Conservation (phyloP, 164 flowering plant genomes). For the Magnolia kwangsiensis region DNA sequence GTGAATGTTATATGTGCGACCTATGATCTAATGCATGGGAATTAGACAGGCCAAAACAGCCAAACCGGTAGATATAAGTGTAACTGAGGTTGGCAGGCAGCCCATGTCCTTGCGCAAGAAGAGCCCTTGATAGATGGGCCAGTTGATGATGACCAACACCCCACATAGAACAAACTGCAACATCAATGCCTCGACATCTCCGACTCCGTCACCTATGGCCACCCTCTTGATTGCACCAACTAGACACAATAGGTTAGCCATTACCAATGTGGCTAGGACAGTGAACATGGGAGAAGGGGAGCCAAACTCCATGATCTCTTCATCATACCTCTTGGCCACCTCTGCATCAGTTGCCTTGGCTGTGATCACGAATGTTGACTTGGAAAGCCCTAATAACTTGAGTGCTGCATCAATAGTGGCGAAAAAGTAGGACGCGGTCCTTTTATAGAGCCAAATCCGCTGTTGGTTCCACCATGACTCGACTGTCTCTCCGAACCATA, state of each 20-base stretch:
- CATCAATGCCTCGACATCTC: not conserved
- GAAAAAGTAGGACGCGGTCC: slow-evolving; percentile 26
- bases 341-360: slow-evolving; percentile 30
- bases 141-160: slow-evolving; percentile 43
- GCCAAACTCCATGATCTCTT: slow-evolving; percentile 37
- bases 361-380: slow-evolving; percentile 24
- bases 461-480: slow-evolving; percentile 30
- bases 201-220: not conserved
- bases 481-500: slow-evolving; percentile 43
- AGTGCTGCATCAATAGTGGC: slow-evolving; percentile 18
- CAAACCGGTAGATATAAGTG: slow-evolving; percentile 36
- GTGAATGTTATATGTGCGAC: too few relatives aligned
- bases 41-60: slow-evolving; percentile 23
- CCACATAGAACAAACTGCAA: slow-evolving; percentile 34
- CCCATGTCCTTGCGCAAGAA: slow-evolving; percentile 71
- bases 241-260: slow-evolving; percentile 22
- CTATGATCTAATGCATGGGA: too few relatives aligned
- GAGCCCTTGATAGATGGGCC: slow-evolving; percentile 54
- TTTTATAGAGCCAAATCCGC: slow-evolving; percentile 19
- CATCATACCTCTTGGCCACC: slow-evolving; percentile 23
- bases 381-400: slow-evolving; percentile 16
- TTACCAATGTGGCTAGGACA: slow-evolving; percentile 22
- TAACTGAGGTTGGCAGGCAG: slow-evolving; percentile 44
- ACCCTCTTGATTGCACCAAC: slow-evolving; percentile 14
- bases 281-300: slow-evolving; percentile 34